Evolutionary conservation across 352 stramenopile species (phyloP).

Genomic region (Blastocystis hominis): DNA sequence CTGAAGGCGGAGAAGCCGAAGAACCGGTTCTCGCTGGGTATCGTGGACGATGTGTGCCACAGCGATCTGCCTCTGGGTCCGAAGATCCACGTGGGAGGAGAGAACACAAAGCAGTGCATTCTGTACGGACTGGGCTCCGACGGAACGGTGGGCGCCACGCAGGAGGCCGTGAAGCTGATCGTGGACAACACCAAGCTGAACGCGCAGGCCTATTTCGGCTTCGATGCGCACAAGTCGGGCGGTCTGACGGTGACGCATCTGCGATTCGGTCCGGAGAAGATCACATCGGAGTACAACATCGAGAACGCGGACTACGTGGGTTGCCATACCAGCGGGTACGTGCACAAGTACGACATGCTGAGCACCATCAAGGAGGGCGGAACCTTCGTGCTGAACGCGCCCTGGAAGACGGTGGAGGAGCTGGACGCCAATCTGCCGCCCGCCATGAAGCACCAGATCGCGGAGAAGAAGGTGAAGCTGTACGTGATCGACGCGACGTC

Average conservation of each 20-base stretch:
- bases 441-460: no score
- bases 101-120: conserved; percentile 65
- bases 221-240: no score
- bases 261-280: conserved; percentile 55
- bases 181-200: conserved; percentile 64
- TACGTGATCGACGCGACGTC: conserved; percentile 65
- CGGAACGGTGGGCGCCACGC: no score
- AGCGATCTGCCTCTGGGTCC: conserved; percentile 63
- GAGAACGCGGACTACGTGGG: conserved; percentile 65
- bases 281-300: conserved; percentile 59
- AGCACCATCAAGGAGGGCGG: no score
- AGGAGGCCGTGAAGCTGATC: no score
- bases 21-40: conserved; percentile 72
- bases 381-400: no score
- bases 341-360: conserved; percentile 68
- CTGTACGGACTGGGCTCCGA: no score
- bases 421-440: no score
- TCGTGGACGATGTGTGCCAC: conserved; percentile 69
- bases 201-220: no score
- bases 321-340: conserved; percentile 67
- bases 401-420: no score
- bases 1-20: no score
- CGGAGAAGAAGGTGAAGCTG: no score
- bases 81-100: conserved; percentile 65
- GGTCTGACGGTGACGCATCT: conserved; percentile 65